Percentiles rank a stretch among this genome's conserved stretches.
phyloP scores from a whole-genome alignment of 495 filamentous ascomycete species.

The Opeltia flavorubescens region DNA sequence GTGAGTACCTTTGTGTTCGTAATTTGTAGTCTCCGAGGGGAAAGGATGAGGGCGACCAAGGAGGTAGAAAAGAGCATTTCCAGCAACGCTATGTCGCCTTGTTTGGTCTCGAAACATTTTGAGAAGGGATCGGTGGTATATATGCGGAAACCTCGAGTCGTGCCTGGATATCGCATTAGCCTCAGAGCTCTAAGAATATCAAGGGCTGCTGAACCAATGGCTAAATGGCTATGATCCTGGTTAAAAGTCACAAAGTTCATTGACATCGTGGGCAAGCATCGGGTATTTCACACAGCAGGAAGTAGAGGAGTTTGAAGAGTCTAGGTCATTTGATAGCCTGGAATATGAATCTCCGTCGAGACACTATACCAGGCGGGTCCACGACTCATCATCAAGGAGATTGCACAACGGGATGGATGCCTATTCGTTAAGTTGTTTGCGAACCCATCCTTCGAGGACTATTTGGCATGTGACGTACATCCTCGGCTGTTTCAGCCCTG shows the following conservation, averaged over 20 bases:
- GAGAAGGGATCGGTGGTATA: slow-evolving; percentile 93
- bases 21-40: slow-evolving; percentile 79
- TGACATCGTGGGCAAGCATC: slow-evolving; percentile 26
- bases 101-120: slow-evolving; percentile 83
- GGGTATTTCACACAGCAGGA: slow-evolving; percentile 1
- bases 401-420: no score
- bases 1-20: slow-evolving; percentile 84
- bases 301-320: neutral
- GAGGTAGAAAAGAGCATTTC: slow-evolving; percentile 99
- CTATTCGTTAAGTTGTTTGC: no score
- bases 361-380: no score
- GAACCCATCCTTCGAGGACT: no score
- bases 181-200: neutral
- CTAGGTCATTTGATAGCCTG: no score
- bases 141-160: slow-evolving; percentile 81
- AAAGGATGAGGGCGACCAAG: slow-evolving; percentile 83
- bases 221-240: slow-evolving; percentile 93
- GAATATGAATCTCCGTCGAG: no score
- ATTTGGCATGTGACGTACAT: no score
- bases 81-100: slow-evolving; percentile 84
- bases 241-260: slow-evolving; percentile 99
- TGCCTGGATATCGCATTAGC: slow-evolving; percentile 37
- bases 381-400: no score
- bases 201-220: slow-evolving; percentile 54
- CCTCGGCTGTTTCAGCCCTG: no score